Evolutionary conservation across 257 asterid species (phyloP).

Genomic region (Buddleja alternifolia): DNA sequence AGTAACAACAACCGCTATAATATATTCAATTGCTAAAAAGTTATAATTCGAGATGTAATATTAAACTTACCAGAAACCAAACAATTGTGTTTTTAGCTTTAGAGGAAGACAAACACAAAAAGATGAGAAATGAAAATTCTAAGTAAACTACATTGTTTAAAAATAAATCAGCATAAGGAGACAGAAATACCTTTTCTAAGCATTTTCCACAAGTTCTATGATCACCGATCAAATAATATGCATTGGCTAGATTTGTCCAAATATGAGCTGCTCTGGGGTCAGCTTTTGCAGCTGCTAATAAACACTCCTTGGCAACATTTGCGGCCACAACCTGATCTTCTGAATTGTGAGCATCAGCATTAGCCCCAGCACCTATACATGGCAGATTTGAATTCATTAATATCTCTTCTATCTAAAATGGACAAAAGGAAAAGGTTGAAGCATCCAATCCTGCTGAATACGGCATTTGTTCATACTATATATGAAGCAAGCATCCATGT

Average conservation of each 20-base stretch:
- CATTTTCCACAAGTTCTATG: constrained; percentile 83
- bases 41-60: neutral
- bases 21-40: constrained; percentile 11
- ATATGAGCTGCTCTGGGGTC: constrained; percentile 90
- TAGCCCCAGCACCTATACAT: constrained; percentile 79
- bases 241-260: constrained; percentile 92
- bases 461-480: neutral
- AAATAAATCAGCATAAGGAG: constrained; percentile 1
- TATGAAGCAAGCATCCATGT: constrained; percentile 12
- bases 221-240: constrained; percentile 85
- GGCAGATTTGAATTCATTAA: constrained; percentile 15
- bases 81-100: neutral
- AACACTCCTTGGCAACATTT: constrained; percentile 87
- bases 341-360: constrained; percentile 53
- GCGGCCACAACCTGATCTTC: constrained; percentile 59
- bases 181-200: constrained; percentile 73
- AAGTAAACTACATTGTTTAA: neutral
- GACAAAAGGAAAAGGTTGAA: constrained; percentile 1
- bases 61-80: neutral
- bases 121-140: neutral
- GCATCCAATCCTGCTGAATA: constrained; percentile 17
- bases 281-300: constrained; percentile 80
- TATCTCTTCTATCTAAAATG: constrained; percentile 8
- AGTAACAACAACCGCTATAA: constrained; percentile 29
- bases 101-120: neutral